A percentile compares a stretch with the other conserved stretches of the same genome.
Conservation (phyloP, 2,329 filamentous ascomycete genomes). For the Claviceps cyperi region DNA sequence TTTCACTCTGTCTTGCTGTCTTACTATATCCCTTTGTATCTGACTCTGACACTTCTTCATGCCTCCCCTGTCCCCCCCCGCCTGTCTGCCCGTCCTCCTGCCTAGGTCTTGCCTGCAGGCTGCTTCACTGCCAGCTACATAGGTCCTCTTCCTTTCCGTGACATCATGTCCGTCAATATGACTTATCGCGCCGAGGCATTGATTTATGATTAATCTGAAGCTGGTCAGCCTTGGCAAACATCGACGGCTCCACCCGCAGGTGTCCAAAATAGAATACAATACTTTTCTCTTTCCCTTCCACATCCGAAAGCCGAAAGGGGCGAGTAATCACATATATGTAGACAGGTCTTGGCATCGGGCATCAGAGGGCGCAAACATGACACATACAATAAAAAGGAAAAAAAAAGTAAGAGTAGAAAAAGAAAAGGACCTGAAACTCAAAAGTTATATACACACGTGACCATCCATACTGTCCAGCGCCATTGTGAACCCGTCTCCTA, state of each 20-base stretch:
- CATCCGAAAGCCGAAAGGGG: neutral
- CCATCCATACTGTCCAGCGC: neutral
- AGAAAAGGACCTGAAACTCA: neutral
- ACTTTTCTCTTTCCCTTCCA: neutral
- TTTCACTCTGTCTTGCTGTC: conserved; percentile 1
- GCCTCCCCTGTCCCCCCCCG: neutral
- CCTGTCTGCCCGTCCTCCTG: neutral
- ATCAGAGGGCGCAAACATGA: too few relatives aligned
- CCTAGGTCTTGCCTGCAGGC: neutral
- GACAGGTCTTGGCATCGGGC: neutral
- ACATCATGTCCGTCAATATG: too few relatives aligned
- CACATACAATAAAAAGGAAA: neutral
- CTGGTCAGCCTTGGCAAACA: neutral
- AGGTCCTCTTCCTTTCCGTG: too few relatives aligned
- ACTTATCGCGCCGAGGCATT: neutral
- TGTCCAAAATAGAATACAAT: too few relatives aligned
- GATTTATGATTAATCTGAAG: neutral
- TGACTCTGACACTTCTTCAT: neutral
- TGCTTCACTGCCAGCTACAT: neutral
- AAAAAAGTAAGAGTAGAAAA: neutral
- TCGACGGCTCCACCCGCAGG: neutral
- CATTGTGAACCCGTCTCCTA: neutral
- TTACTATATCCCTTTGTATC: conserved; percentile 2
- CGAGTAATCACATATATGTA: neutral
- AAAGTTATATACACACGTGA: neutral